Percentiles rank a stretch among this genome's conserved stretches.
Conservation (phyloP, 352 stramenopile genomes). For the Phytophthora constricta region DNA sequence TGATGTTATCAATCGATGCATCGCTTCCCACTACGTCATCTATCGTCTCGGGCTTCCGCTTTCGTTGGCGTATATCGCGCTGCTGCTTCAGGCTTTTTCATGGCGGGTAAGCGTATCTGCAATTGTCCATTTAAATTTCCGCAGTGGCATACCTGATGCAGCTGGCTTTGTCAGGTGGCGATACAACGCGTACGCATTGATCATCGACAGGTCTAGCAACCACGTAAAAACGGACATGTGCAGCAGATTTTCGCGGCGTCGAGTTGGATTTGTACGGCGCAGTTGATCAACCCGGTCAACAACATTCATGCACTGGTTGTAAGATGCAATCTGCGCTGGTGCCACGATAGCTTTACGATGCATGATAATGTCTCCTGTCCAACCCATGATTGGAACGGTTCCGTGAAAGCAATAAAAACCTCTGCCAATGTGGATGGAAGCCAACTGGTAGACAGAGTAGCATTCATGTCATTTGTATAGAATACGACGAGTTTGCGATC, state of each 20-base stretch:
- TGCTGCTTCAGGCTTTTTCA: constrained; percentile 7
- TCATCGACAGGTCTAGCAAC: constrained; percentile 4
- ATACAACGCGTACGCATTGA: constrained; percentile 16
- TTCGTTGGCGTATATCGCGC: constrained; percentile 4
- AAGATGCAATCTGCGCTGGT: constrained; percentile 9
- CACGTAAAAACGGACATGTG: constrained; percentile 20
- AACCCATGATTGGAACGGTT: constrained; percentile 6
- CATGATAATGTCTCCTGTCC: constrained; percentile 13
- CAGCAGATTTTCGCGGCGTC: constrained; percentile 12
- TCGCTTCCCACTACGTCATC: constrained; percentile 10
- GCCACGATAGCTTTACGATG: constrained; percentile 4
- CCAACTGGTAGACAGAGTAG: not conserved
- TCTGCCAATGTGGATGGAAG: constrained; percentile 1
- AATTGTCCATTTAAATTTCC: constrained; percentile 11
- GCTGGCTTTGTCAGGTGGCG: not conserved
- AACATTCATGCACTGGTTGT: constrained; percentile 18
- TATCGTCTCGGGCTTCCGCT: not conserved
- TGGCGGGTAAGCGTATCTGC: constrained; percentile 7
- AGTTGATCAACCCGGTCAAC: constrained; percentile 17
- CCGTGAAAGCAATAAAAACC: constrained; percentile 8
- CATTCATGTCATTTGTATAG: constrained; percentile 16
- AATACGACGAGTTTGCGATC: not conserved
- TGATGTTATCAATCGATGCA: constrained; percentile 3
- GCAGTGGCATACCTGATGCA: not conserved
- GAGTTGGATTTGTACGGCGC: constrained; percentile 11